These are phyloP conservation scores for Sporothrix variecibatus DNA, from an alignment of 2,329 filamentous ascomycete species.

Conservation along the genomic window DNA sequence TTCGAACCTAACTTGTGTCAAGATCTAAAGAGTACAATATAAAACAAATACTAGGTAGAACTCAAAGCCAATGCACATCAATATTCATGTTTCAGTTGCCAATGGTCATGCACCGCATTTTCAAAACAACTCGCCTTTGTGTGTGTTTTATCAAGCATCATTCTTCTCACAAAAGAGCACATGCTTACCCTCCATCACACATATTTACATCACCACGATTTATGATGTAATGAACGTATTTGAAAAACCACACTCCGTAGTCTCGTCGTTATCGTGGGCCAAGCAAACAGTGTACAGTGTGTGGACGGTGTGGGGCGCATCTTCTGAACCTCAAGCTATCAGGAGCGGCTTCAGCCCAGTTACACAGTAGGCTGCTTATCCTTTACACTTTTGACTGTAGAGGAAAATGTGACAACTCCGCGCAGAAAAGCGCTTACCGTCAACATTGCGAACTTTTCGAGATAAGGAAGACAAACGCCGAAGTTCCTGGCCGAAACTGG, in stretches of 20 bases:
- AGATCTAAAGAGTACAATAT: background rate
- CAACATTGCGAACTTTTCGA: background rate
- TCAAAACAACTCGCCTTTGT: too few species aligned
- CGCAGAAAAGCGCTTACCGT: too few species aligned
- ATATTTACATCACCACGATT: too few species aligned
- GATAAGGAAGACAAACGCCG: background rate
- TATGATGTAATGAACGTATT: too few species aligned
- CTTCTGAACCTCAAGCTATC: background rate
- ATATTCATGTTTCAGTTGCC: too few species aligned
- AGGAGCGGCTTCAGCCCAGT: background rate
- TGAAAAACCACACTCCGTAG: background rate
- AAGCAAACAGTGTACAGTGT: background rate
- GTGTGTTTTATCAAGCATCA: too few species aligned
- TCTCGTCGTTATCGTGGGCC: background rate
- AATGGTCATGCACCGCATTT: too few species aligned
- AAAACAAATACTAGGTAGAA: background rate
- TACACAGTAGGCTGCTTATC: background rate
- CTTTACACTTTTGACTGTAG: background rate
- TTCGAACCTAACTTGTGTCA: background rate
- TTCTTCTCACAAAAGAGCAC: too few species aligned
- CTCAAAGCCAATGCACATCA: background rate
- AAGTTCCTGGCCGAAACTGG: background rate
- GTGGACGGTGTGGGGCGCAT: background rate
- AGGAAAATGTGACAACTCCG: background rate
- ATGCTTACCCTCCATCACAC: too few species aligned